Evolutionary conservation across 2,329 filamentous ascomycete species (phyloP), one percentile per base, ranked within the genome.

Genomic region (Orbilia oligospora): DNA sequence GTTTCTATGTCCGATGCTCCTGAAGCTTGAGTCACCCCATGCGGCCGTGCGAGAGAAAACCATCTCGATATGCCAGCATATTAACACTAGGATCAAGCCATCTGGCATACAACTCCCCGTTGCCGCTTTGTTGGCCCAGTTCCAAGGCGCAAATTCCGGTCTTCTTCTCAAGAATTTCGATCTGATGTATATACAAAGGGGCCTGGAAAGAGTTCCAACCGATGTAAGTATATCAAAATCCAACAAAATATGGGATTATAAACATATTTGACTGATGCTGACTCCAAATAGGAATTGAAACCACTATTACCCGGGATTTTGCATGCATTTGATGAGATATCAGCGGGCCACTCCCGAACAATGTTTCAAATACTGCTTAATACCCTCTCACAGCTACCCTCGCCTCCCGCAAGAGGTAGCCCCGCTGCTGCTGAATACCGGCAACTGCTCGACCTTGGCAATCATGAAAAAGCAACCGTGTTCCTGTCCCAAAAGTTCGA

Each of bases 111-210:
- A 71, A 68, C 87, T 99, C 5, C 96, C 96, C 0, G 94, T 98
- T 12, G 88, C 90, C n/a, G 90, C 91, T 16, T 87, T 99, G 18
- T 85, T 98, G 69, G 91, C 94, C 81, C 96, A 98, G 84, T 97
- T 97, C 87, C 97, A 97, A 84, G 89, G 92, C 22, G 90, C 89
- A 44, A 87, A 90, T 55, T 55, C 80, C 55, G 81, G 81, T 10
- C 87, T 91, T 0, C 87, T 97, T 44, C 90, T 99, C 80, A 91
- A 93, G 80, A 93, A 97, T 83, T 92, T 97, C 81, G 94, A 98
- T 84, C 86, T 98, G 48, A 88, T 92, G 18, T 97, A 97, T 83
- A 92, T 97, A 44, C 93, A 97, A 82, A 93, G 97, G 83, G 96
- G 95, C 46, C 87, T 93, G 53, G 88, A 88, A 65, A 87, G 91